Evolutionary conservation across 805 yeast genomes (phyloP), one percentile per base, ranked within the genome.

Genomic region (Maudiozyma serrabonitensis): DNA sequence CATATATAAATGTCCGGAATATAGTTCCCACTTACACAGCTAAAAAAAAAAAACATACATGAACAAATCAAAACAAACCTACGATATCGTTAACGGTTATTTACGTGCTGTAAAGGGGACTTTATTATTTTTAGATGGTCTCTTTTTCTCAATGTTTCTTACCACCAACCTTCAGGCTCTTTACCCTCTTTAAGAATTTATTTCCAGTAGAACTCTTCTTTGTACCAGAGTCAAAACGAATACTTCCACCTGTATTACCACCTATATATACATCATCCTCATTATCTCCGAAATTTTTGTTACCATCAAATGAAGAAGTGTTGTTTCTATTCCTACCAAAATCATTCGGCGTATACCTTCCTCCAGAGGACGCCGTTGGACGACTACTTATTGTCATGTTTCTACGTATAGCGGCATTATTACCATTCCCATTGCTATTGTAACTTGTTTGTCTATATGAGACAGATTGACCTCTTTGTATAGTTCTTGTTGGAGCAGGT

Each of bases 381-480:
- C 52, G 56, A 41, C 49, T 47, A 43, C 46, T 51, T 13, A 52
- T 49, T 18, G 50, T 53, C 46, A 50, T 37, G 41, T 53, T 53
- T 41, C 56, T 48, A 41, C 54, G 56, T 15, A 53, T 45, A 26
- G 54, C 56, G 13, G 59, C 54, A 26, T 50, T 49, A 52, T 54
- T 49, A 41, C n/a, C 25, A 19, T 13, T 39, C 15, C 18, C 38
- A 23, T 23, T 39, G 25, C 43, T 44, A 32, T 44, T 69, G 18
- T 50, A 49, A 46, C 65, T 63, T 48, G 67, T 74, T 50, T 84
- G 67, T 64, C 87, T 75, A 63, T 83, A 87, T 15, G 80, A 85
- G 42, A 88, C 64, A n/a, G 95, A 85, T 70, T 87, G 87, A 68
- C 89, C 88, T 66, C 97, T 79, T 32, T 81, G 79, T 52, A 90